Evolutionary conservation across 2,329 filamentous ascomycete species (phyloP).

Genomic region (Zopfia rhizophila): DNA sequence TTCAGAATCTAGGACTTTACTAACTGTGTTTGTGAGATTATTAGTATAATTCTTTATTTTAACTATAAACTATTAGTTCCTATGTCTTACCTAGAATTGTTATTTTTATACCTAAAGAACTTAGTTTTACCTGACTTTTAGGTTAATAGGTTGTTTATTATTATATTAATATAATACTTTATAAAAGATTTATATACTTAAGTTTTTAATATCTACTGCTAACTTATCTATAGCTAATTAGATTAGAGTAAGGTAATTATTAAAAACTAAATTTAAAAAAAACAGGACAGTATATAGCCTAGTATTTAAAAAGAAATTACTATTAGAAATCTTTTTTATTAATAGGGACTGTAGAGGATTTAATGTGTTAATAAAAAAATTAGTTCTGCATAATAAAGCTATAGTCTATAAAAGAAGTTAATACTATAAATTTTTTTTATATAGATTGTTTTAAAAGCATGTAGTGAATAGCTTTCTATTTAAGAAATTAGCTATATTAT

Average conservation of each 20-base stretch:
- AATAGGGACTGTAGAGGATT: no score
- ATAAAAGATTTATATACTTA: constrained; percentile 57
- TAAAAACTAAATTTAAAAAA: constrained; percentile 60
- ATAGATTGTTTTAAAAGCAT: constrained; percentile 31
- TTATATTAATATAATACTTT: constrained; percentile 72
- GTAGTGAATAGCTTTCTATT: constrained; percentile 61
- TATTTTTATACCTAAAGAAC: constrained; percentile 46
- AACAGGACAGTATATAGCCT: constrained; percentile 53
- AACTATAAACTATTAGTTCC: constrained; percentile 73
- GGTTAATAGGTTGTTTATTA: constrained; percentile 62
- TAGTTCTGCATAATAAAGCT: constrained; percentile 21
- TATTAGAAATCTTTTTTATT: no score
- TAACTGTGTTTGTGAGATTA: constrained; percentile 72
- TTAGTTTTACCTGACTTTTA: constrained; percentile 43
- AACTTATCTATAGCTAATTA: no score
- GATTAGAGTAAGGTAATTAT: constrained; percentile 59
- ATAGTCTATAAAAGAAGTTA: constrained; percentile 27
- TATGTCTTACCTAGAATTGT: constrained; percentile 53
- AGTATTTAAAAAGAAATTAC: no score
- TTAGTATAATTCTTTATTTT: constrained; percentile 76
- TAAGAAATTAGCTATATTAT: constrained; percentile 65
- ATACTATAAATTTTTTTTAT: constrained; percentile 14
- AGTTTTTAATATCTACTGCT: constrained; percentile 43
- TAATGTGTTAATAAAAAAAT: constrained; percentile 2
- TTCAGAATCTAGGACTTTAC: constrained; percentile 72